Evolutionary conservation across 2,329 filamentous ascomycete species (phyloP), one percentile per base, ranked within the genome.

Genomic region (Fusarium subglutinans): DNA sequence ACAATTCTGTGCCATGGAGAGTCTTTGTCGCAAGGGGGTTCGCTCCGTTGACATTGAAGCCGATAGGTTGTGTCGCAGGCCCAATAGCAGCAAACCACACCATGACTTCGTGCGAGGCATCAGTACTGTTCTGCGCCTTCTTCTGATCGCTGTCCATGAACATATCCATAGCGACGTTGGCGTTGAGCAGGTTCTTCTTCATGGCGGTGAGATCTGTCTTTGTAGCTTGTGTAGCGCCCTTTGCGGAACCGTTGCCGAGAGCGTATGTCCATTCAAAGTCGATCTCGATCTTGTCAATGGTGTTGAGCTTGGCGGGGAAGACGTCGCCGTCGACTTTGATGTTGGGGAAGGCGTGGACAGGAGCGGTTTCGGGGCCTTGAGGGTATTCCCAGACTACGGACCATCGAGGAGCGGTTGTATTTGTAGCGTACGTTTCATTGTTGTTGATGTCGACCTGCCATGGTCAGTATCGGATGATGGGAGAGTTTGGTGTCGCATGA

Each of bases 111-210:
- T 84, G 87, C 15, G 76, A 74, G 6, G 88, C 85, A 9, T 81
- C 81, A 2, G 78, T 77, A 47, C 83, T 86, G 78, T 85, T 78
- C 48, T 78, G 66, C 0, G 88, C 81, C 2, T 78, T 83, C 2
- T 70, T 75, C 61, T 83, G 77, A 76, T 88, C 83, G 33, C 74
- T 77, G 71, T 89, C 88, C 61, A 90, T 79, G 79, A 90, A 90
- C 84, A 90, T 88, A 81, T 90, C 88, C 69, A 90, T 82, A 41
- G 87, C 88, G 40, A 90, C 87, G 82, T 90, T 90, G 78, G 87
- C 81, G 73, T 88, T 87, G 66, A 88, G 79, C 1, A 77, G 69
- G n/a, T 80, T 78, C 1, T 79, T 67, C 6, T 69, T 76, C 18
- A 89, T 79, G 1, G 78, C 76, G 2, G 78, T 41, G 7, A 79